Evolutionary conservation across 805 yeast species (phyloP).

Genomic region (Sungouiozyma ichnusensis): DNA sequence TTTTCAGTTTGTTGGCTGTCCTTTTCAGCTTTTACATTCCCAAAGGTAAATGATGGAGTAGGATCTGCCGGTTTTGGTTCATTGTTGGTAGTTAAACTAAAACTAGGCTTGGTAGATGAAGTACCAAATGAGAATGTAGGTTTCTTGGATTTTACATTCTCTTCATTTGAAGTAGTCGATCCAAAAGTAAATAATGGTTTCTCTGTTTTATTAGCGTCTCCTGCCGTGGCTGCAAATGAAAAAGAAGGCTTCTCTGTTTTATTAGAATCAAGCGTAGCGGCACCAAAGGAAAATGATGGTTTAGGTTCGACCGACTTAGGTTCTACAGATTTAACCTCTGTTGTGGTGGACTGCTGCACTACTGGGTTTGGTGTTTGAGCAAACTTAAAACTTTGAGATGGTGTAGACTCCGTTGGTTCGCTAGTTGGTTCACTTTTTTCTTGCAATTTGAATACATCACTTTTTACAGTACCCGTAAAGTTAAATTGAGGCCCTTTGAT

Average conservation of each 20-base stretch:
- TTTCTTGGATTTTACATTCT: constrained; percentile 4
- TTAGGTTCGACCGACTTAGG: constrained; percentile 1
- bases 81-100: constrained; percentile 8
- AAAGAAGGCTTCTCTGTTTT: constrained; percentile 11
- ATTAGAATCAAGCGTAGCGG: neutral
- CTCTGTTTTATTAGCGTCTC: neutral
- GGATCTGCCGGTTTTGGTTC: neutral
- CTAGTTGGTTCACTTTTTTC: constrained; percentile 2
- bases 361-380: too few relatives aligned
- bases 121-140: constrained; percentile 18
- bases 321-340: neutral
- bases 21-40: neutral
- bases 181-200: constrained; percentile 11
- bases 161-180: neutral
- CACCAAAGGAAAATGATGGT: constrained; percentile 20
- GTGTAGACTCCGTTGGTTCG: neutral
- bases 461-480: constrained; percentile 26
- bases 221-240: constrained; percentile 10
- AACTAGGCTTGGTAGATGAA: constrained; percentile 9
- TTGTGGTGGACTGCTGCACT: too few relatives aligned
- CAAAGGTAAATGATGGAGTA: constrained; percentile 8
- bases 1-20: neutral
- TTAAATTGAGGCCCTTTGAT: constrained; percentile 34
- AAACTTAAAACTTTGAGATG: neutral
- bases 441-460: constrained; percentile 28